Base-by-base conservation (phyloP, 2,329 filamentous ascomycete genomes). In the Chaetoscypha palmicola region DNA sequence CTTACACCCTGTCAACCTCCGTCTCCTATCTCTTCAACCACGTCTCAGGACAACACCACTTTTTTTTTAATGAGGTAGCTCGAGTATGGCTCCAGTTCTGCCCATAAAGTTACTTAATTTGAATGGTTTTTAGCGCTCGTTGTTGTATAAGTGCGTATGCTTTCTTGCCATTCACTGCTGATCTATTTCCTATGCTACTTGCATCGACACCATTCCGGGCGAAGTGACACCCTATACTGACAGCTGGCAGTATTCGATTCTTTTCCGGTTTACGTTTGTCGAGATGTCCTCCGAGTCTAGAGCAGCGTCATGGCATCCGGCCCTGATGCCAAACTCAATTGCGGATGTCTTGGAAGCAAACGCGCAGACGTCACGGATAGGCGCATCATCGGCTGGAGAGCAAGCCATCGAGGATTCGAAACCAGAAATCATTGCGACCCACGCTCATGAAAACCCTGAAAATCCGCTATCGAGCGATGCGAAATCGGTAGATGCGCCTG, bases 231-330 rank as follows among this genome's bases (percentile, higher is more conserved):
- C 21, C 12, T 14, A 26, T 46, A 48, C 57, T 57, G 50, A 56
- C 51, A 45, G n/a, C 41, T 24, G 10, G 22, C 48, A 53, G 52
- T 56, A 57, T 58, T 56, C 50, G 46, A 40, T 56, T 47, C 52
- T 54, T 52, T 51, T 31, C 35, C 33, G 30, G 35, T 30, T 38
- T 42, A 46, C 32, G 41, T 24, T 23, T 33, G 8, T 50, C 46
- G 49, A 52, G 47, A 73, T 74, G 70, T 52, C 66, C 44, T 66
- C 66, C 43, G 64, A 68, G 59, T 62, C 64, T 49, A 60, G 66
- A 34, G 64, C 59, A 54, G 63, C 67, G 50, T 65, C 69, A 46
- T 74, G 71, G 71, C 65, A 76, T 63, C 71, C 72, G 45, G 71
- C 73, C 37, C 62, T 69, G 57, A 72, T 70, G 70, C 71, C 72